Evolutionary conservation across 139 green algal species (phyloP).

Genomic region (Tetradesmus obliquus): DNA sequence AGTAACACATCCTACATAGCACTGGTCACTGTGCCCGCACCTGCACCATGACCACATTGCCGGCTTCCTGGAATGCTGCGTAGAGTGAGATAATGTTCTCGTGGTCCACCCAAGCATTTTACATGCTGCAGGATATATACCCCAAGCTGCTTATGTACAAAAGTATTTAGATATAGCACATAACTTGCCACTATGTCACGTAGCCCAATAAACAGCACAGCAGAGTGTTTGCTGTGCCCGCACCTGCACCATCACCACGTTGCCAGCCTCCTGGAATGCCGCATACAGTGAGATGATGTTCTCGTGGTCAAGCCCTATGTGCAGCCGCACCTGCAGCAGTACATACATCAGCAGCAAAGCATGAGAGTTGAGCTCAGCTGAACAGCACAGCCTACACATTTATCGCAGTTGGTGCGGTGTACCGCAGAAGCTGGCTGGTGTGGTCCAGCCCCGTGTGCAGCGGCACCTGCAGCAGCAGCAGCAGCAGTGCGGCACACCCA

Average conservation of each 20-base stretch:
- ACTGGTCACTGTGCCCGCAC: not conserved
- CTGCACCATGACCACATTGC: constrained; percentile 40
- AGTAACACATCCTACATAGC: not conserved
- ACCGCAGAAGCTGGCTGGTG: no score
- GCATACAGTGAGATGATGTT: constrained; percentile 71
- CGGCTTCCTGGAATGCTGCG: constrained; percentile 61
- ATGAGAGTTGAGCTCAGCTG: no score
- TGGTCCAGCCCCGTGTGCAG: not conserved
- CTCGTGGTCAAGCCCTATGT: constrained; percentile 62
- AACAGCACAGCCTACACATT: no score
- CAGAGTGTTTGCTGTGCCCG: not conserved
- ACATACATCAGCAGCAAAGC: not conserved
- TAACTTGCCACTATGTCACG: not conserved
- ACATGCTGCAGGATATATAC: not conserved
- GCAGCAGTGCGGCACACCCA: not conserved
- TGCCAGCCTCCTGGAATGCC: constrained; percentile 59
- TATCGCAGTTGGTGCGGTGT: no score
- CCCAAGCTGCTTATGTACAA: no score
- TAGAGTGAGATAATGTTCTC: constrained; percentile 70
- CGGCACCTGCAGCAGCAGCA: not conserved
- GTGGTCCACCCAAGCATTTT: constrained; percentile 56
- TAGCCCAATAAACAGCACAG: not conserved
- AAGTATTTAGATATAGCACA: no score
- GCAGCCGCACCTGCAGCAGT: constrained; percentile 45
- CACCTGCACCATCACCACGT: constrained; percentile 45